A percentile compares a stretch with the other conserved stretches of the same genome.
These are phyloP conservation scores for Corylus americana DNA, from an alignment of 306 rosid genomes.

Conservation along the genomic window DNA sequence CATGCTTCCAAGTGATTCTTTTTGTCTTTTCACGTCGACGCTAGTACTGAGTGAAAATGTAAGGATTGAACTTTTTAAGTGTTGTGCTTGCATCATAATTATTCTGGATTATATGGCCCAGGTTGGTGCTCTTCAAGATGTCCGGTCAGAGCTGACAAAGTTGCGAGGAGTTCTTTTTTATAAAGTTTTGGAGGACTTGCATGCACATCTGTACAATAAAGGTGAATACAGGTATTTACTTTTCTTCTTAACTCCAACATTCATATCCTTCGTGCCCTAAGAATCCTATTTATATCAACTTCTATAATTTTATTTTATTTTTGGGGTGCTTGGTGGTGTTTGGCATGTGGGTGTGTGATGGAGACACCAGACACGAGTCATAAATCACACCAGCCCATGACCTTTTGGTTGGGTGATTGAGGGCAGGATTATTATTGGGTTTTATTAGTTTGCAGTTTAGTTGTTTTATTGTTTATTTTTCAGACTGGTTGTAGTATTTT, in stretches of 20 bases:
- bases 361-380: too few species aligned
- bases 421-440: too few species aligned
- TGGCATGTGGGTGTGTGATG: background rate
- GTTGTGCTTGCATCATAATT: conserved; percentile 19
- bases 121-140: conserved; percentile 99
- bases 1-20: conserved; percentile 4
- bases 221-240: conserved; percentile 87
- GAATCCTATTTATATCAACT: background rate
- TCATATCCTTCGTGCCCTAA: background rate
- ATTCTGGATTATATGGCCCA: conserved; percentile 36
- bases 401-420: too few species aligned
- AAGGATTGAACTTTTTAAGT: conserved; percentile 21
- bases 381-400: too few species aligned
- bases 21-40: background rate
- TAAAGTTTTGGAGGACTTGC: conserved; percentile 92
- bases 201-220: conserved; percentile 90
- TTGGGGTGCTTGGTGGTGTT: background rate
- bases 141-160: conserved; percentile 91
- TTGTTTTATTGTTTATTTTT: too few species aligned
- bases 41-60: background rate
- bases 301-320: too few species aligned
- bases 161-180: conserved; percentile 85
- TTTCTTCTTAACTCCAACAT: conserved; percentile 21
- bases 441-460: too few species aligned
- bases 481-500: too few species aligned